Evolutionary conservation across 2,329 filamentous ascomycete species (phyloP), one percentile per base, ranked within the genome.

Genomic region (Diaporthe citri): DNA sequence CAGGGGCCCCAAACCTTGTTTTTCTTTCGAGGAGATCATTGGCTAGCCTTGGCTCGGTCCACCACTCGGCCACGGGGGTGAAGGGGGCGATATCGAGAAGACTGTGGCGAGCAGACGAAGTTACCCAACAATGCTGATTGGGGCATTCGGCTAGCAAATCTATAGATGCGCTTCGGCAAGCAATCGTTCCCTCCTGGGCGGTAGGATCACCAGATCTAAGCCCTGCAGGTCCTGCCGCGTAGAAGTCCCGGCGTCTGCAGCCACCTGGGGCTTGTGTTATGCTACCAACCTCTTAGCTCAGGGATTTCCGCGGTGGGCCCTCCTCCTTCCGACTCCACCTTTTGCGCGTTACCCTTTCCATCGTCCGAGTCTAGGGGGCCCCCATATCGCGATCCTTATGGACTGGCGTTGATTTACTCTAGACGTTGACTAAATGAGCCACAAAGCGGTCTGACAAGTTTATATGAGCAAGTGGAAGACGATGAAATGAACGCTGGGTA

Each of bases 231-330:
- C 39, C 28, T 57, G 55, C 57, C 57, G 57, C 59, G 48, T 36
- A 51, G 28, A n/a, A 67, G 62, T 67, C 31, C 64, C 64, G 46
- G 31, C 13, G 10, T 52, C 64, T 31, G 15, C 25, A 17, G 17
- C 2, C 36, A 13, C 36, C 3, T 39, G 36, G 36, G 15, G 15
- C 52, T 17, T 67, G 64, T 20, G 22, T 41, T 52, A 52, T 52
- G 48, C 64, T 15, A 12, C n/a, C 25, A 34, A 4, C 8, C n/a
- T 31, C 39, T 46, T 20, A 28, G 39, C n/a, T 28, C 46, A 67
- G 48, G 64, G 64, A 67, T 67, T 67, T 52, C 64, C 46, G 25
- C 13, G 15, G 64, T 67, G 64, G 64, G 64, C 64, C 64, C 34
- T 39, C 46, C n/a, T 36, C 46, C 46, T 31, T 31, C 64, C 46